Percentiles rank a stretch among this genome's conserved stretches.
These are phyloP conservation scores for Diutina siamensis DNA, from an alignment of 1,139 yeast genomes.

Conservation along the genomic window DNA sequence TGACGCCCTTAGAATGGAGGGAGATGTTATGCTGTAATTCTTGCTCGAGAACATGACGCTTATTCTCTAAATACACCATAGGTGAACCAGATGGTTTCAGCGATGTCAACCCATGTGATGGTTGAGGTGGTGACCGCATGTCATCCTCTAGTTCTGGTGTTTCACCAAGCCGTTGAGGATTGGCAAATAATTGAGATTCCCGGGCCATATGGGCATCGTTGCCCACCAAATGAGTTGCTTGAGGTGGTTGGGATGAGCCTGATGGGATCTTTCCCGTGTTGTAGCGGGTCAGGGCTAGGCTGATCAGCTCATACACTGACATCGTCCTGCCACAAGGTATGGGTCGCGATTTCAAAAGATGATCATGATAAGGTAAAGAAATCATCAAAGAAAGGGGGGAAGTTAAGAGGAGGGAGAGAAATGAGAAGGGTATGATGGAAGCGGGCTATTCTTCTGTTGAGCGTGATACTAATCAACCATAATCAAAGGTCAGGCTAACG, in stretches of 20 bases:
- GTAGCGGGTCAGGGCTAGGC: slow-evolving; percentile 4
- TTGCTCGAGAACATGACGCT: not conserved
- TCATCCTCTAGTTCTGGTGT: not conserved
- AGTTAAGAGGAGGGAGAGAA: not conserved
- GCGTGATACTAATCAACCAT: no score
- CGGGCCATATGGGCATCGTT: not conserved
- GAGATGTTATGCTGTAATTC: not conserved
- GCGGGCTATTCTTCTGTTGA: no score
- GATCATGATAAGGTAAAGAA: not conserved
- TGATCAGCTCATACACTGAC: slow-evolving; percentile 5
- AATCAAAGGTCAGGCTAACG: no score
- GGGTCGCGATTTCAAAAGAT: not conserved
- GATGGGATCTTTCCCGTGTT: no score
- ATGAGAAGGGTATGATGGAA: no score
- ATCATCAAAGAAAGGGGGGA: not conserved
- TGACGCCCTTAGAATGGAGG: not conserved
- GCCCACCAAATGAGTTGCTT: no score
- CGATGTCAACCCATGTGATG: no score
- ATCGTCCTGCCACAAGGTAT: not conserved
- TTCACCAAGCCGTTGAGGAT: not conserved
- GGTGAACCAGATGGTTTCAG: not conserved
- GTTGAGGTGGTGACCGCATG: not conserved
- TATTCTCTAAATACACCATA: not conserved
- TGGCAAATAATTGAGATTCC: slow-evolving; percentile 2
- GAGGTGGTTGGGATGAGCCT: no score